These are phyloP conservation scores for Penicillium lividum DNA, from an alignment of 495 filamentous ascomycete genomes.

Conservation along the genomic window DNA sequence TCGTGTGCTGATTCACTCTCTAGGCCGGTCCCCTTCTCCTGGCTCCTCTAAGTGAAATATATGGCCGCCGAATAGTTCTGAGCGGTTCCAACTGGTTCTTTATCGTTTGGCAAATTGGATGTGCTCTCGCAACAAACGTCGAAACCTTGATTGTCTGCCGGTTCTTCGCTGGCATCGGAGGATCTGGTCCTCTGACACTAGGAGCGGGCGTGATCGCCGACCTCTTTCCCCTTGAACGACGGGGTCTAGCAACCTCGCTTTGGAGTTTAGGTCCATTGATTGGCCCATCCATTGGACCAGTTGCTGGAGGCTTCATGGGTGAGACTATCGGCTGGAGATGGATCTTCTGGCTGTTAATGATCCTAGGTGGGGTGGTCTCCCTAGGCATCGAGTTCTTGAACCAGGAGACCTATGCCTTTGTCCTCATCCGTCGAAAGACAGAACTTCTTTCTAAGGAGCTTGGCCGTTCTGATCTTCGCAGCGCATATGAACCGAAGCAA, in stretches of 20 bases:
- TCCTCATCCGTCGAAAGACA: constrained; percentile 52
- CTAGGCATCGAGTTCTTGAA: constrained; percentile 49
- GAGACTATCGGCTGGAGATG: constrained; percentile 59
- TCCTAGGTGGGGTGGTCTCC: constrained; percentile 42
- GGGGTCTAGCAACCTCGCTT: constrained; percentile 61
- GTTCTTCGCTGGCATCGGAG: constrained; percentile 64
- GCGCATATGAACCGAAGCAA: constrained; percentile 20
- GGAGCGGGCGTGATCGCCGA: constrained; percentile 61
- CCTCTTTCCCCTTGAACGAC: constrained; percentile 54
- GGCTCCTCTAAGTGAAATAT: constrained; percentile 54
- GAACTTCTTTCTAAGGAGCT: constrained; percentile 32
- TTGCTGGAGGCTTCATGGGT: constrained; percentile 56
- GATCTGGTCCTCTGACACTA: constrained; percentile 42
- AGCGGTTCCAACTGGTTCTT: constrained; percentile 51
- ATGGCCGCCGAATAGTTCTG: constrained; percentile 55
- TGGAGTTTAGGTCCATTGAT: constrained; percentile 54
- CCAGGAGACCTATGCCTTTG: constrained; percentile 52
- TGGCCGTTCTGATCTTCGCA: constrained; percentile 42
- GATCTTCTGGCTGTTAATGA: constrained; percentile 62
- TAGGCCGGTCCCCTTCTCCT: constrained; percentile 45
- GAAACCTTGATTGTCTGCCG: constrained; percentile 62
- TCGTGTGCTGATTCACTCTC: no score
- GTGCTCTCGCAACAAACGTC: constrained; percentile 64
- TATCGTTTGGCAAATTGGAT: constrained; percentile 65
- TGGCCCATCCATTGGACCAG: constrained; percentile 53